Evolutionary conservation across 2,329 filamentous ascomycete species (phyloP).

Genomic region (Neonectria punicea): DNA sequence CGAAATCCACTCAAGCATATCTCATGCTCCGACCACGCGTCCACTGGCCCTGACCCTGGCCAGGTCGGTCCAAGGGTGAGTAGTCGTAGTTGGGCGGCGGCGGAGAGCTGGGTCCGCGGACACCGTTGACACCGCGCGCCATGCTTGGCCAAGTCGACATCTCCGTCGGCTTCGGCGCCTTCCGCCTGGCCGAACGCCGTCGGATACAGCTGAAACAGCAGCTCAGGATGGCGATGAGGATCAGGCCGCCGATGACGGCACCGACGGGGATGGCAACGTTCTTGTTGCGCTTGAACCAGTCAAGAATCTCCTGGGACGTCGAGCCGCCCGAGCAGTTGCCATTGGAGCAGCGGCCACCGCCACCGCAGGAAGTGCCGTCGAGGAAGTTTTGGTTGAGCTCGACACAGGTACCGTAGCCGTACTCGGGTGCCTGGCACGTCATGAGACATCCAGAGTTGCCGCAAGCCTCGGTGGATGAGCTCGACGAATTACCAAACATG

Average conservation of each 20-base stretch:
- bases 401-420: conserved; percentile 74
- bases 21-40: conserved; percentile 42
- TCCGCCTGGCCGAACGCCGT: conserved; percentile 38
- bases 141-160: conserved; percentile 43
- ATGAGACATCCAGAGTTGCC: conserved; percentile 73
- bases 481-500: conserved; percentile 79
- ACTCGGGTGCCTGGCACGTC: conserved; percentile 77
- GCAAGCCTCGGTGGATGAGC: conserved; percentile 85
- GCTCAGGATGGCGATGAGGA: conserved; percentile 74
- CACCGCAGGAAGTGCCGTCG: conserved; percentile 87
- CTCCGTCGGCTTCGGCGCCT: conserved; percentile 39
- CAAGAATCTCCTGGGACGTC: conserved; percentile 74
- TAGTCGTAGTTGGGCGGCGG: conserved; percentile 36
- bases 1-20: conserved; percentile 41
- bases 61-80: conserved; percentile 30
- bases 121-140: conserved; percentile 30
- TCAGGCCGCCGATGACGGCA: conserved; percentile 75
- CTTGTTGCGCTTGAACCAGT: conserved; percentile 83
- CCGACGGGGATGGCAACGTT: conserved; percentile 84
- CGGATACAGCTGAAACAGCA: conserved; percentile 68
- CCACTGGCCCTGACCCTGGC: conserved; percentile 28
- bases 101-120: conserved; percentile 27
- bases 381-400: conserved; percentile 90
- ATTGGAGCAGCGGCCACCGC: conserved; percentile 81
- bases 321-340: conserved; percentile 80